These are phyloP conservation scores for Annulohypoxylon nitens DNA, from an alignment of 495 filamentous ascomycete genomes.

Conservation along the genomic window DNA sequence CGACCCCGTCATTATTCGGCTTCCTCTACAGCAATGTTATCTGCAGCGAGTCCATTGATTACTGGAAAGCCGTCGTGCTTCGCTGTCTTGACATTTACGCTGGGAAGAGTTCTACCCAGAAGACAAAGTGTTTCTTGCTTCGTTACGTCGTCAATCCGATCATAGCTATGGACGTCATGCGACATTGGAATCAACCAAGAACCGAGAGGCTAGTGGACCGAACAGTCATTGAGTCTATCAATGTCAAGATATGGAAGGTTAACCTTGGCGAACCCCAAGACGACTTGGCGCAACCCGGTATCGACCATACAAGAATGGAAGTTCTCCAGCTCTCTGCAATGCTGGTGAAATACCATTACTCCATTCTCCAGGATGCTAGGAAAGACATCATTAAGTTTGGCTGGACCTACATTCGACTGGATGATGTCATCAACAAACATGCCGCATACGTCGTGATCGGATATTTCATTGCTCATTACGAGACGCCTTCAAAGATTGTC, in stretches of 20 bases:
- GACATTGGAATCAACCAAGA: conserved; percentile 69
- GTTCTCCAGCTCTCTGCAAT: conserved; percentile 93
- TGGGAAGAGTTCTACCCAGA: conserved; percentile 79
- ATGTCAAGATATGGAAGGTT: conserved; percentile 93
- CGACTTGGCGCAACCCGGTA: conserved; percentile 84
- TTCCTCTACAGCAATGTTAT: conserved; percentile 92
- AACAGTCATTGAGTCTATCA: conserved; percentile 88
- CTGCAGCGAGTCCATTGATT: conserved; percentile 85
- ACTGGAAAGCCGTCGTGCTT: conserved; percentile 85
- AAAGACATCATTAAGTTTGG: conserved; percentile 99
- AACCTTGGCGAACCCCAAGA: conserved; percentile 86
- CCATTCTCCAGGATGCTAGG: conserved; percentile 85
- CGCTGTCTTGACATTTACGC: conserved; percentile 91
- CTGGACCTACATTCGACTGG: conserved; percentile 97
- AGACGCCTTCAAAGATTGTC: conserved; percentile 95
- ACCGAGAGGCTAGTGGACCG: conserved; percentile 85
- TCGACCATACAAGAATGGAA: conserved; percentile 97
- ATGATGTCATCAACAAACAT: conserved; percentile 99
- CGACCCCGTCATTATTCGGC: conserved; percentile 77
- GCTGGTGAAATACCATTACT: conserved; percentile 91
- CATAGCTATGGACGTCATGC: conserved; percentile 94
- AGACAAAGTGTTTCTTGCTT: conserved; percentile 92
- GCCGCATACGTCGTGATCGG: conserved; percentile 97
- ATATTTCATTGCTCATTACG: conserved; percentile 97
- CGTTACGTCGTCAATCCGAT: conserved; percentile 95